phyloP scores from a whole-genome alignment of 2,329 filamentous ascomycete genomes.

The Rutstroemia sp. region DNA sequence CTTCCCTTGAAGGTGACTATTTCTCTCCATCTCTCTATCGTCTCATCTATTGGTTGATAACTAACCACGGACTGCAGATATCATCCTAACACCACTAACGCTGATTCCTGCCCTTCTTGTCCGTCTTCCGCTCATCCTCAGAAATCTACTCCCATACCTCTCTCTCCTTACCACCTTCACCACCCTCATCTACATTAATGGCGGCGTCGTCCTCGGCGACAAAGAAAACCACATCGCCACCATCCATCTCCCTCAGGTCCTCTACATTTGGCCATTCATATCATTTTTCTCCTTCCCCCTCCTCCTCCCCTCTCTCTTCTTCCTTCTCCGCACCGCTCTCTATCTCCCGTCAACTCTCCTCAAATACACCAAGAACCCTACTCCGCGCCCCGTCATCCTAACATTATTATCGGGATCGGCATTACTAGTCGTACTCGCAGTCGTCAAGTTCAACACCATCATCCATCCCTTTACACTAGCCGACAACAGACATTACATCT shows the following conservation, averaged over 20 bases:
- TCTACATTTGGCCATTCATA: slow-evolving; percentile 90
- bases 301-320: slow-evolving; percentile 43
- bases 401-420: background rate
- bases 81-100: slow-evolving; percentile 52
- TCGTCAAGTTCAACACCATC: slow-evolving; percentile 80
- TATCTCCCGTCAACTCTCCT: slow-evolving; percentile 29
- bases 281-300: slow-evolving; percentile 84
- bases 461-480: slow-evolving; percentile 93
- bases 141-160: slow-evolving; percentile 44
- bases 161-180: slow-evolving; percentile 60
- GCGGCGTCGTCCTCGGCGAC: slow-evolving; percentile 87
- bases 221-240: slow-evolving; percentile 91
- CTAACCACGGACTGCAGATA: slow-evolving; percentile 35
- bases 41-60: background rate
- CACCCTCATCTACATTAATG: slow-evolving; percentile 77
- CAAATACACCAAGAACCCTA: background rate
- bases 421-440: slow-evolving; percentile 30
- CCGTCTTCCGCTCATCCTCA: slow-evolving; percentile 39
- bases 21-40: background rate
- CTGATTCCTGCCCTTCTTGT: slow-evolving; percentile 49
- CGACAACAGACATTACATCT: slow-evolving; percentile 95
- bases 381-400: background rate
- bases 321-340: slow-evolving; percentile 34
- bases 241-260: slow-evolving; percentile 82
- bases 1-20: slow-evolving; percentile 43